These are phyloP conservation scores for Chalaropsis ovoidea DNA, from an alignment of 2,329 filamentous ascomycete genomes.

Conservation along the genomic window DNA sequence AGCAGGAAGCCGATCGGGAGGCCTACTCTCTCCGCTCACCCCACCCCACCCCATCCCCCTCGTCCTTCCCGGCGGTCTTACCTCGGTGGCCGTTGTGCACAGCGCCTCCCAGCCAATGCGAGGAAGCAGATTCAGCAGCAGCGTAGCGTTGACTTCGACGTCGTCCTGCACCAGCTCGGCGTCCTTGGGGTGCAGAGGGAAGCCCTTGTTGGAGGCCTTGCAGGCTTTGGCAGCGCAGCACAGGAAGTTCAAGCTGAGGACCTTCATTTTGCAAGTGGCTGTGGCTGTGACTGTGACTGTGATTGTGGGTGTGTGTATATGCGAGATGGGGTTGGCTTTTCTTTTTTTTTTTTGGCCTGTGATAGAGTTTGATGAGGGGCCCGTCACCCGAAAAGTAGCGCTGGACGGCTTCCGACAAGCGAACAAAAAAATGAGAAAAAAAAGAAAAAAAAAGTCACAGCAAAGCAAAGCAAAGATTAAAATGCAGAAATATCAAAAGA, in stretches of 20 bases:
- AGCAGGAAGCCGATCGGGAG: too few species aligned
- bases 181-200: constrained; percentile 85
- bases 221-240: constrained; percentile 93
- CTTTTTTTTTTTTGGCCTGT: neutral
- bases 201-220: constrained; percentile 69
- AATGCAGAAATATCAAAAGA: neutral
- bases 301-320: constrained; percentile 7
- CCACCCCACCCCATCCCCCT: too few species aligned
- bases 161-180: constrained; percentile 81
- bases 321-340: constrained; percentile 29
- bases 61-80: constrained; percentile 34
- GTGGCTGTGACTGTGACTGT: neutral
- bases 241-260: constrained; percentile 91
- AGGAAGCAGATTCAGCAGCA: constrained; percentile 76
- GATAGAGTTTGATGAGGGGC: neutral
- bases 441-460: neutral
- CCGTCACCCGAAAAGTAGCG: neutral
- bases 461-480: neutral
- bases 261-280: constrained; percentile 56
- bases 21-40: too few species aligned
- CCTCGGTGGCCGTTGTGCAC: constrained; percentile 64
- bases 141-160: constrained; percentile 66
- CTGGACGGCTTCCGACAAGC: too few species aligned
- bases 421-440: neutral
- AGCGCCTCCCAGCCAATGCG: constrained; percentile 83